Evolutionary conservation across 129 eudicot species (phyloP), one percentile per base, ranked within the genome.

Genomic region (Flaveria brownii): DNA sequence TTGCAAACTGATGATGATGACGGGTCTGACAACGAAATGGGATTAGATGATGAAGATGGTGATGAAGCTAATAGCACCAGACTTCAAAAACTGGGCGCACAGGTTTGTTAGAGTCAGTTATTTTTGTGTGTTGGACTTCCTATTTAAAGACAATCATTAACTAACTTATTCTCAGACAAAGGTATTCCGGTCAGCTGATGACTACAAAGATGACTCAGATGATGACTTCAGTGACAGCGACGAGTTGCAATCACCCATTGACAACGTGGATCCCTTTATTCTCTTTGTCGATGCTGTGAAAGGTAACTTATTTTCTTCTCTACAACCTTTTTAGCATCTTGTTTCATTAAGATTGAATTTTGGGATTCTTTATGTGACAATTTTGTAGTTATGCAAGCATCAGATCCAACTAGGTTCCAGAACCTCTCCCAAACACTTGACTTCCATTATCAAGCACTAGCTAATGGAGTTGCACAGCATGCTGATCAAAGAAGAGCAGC

Each of bases 201-300:
- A 89, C 42, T 89, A 85, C 50, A 93, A 92, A 62, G 89, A 89
- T 42, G 97, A 93, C 70, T 75, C 92, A 0, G 98, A 90, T 73
- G 96, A 93, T 61, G 97, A 87, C 82, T 91, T 82, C 77, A 91
- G 97, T 42, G 98, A 91, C 36, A 91, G 87, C 72, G 97, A 94
- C 46, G 98, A 91, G 18, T 41, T 91, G 77, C 97, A 94, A 65
- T 94, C 98, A n/a, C 98, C 98, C 51, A 88, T 94, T 22, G 97
- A 94, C 84, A 93, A 88, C 62, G 89, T 94, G 68, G 98, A 94
- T 77, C 97, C 98, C 25, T 94, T 91, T 77, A 72, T 94, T 70
- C 82, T 88, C 88, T 94, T 94, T 83, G 97, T 94, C 15, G 97
- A 94, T 71, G 82, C 93, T 26, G 49, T 89, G 10, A 91, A 88